Evolutionary conservation across 2,329 filamentous ascomycete genomes (phyloP), one percentile per base, ranked within the genome.

Genomic region (Alternaria rosae): DNA sequence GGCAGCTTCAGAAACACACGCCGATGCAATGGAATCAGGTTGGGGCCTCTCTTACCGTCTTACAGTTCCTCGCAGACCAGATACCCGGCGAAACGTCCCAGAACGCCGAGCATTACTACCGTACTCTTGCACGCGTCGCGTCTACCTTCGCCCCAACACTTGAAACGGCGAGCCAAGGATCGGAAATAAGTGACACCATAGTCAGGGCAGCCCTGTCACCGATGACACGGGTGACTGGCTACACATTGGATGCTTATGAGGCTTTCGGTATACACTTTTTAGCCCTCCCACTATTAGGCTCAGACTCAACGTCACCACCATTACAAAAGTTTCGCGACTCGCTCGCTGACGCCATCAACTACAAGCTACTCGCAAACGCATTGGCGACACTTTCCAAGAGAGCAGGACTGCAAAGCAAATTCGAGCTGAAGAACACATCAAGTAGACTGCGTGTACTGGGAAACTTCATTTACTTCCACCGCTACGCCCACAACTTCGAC

Each of bases 401-500:
- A 2, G 68, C 66, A 6, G 72, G 76, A 17, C 64, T 76, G 15
- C 66, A 71, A n/a, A 62, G 66, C 15, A 78, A 62, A 44, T 63
- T 57, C 56, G 68, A 68, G 43, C 53, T 79, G 28, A 72, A 77
- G 23, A 77, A 80, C 61, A 72, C 75, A 10, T 76, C 81, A 43
- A 77, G 77, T 61, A 82, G 84, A 15, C 73, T 88, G 17, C 88
- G 87, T 81, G 78, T 90, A 9, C 79, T 90, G 43, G 83, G 85
- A 23, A 85, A 87, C 64, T 84, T 89, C 62, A 86, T 90, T 50
- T 88, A 83, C 72, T 85, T 88, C 68, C 83, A 87, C 64, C 82
- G 82, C 38, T 80, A 82, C 68, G 81, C 82, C n/a, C 76, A 83
- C 75, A 78, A 78, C 54, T 77, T 78, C 67, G 61, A 76, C 55